These are phyloP conservation scores for Rosa persica DNA, from an alignment of 306 rosid species.

Conservation along the genomic window DNA sequence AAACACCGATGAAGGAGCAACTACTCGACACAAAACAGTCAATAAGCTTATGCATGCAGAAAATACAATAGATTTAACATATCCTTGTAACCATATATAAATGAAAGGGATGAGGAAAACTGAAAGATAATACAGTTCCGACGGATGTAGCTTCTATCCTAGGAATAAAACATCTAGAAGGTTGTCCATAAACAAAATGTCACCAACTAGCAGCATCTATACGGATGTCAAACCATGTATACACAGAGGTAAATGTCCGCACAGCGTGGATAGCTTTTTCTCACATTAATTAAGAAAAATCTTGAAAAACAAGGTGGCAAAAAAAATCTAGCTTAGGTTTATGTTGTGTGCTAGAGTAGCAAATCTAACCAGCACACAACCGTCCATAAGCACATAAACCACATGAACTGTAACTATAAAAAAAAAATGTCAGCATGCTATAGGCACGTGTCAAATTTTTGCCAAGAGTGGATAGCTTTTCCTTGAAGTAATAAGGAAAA, in stretches of 20 bases:
- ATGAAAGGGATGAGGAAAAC: not conserved
- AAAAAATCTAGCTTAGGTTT: conserved; percentile 34
- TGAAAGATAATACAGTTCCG: not conserved
- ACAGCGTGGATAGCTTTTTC: conserved; percentile 19
- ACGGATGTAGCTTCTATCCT: not conserved
- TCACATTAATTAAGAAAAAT: conserved; percentile 15
- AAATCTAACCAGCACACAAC: conserved; percentile 43
- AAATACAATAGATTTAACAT: no score
- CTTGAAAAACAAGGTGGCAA: conserved; percentile 35
- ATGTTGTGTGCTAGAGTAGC: conserved; percentile 32
- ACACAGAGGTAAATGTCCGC: not conserved
- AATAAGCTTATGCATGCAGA: no score
- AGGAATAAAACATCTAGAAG: conserved; percentile 22
- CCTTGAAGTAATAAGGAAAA: conserved; percentile 20
- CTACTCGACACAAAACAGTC: no score
- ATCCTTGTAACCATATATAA: not conserved
- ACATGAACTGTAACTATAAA: not conserved
- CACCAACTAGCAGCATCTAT: conserved; percentile 9
- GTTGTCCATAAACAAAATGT: conserved; percentile 66
- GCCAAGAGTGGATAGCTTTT: conserved; percentile 23
- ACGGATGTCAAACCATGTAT: not conserved
- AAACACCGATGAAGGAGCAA: no score
- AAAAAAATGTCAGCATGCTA: not conserved
- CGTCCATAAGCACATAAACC: conserved; percentile 36
- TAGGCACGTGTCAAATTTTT: not conserved